Base-by-base conservation (phyloP, 2,329 filamentous ascomycete species). In the Ophiobolus disseminans region DNA sequence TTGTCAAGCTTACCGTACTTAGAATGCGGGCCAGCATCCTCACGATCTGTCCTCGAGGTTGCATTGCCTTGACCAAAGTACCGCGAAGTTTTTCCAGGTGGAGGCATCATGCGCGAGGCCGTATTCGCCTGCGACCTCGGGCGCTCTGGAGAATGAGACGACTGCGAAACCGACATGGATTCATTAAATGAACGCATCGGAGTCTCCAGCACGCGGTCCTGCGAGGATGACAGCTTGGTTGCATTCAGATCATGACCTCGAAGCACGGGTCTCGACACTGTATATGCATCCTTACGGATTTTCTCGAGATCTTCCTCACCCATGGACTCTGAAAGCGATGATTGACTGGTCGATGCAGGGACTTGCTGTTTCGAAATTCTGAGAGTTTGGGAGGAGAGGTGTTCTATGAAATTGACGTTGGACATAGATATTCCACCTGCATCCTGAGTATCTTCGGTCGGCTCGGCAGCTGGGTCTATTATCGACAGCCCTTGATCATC, bases 121-220 rank as follows among this genome's bases (percentile, higher is more conserved):
- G 61, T 70, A 23, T 73, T 72, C 8, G 68, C 69, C 41, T 61
- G 61, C 1, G 68, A 70, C 42, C 38, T 60, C 1, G 65, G 65
- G 28, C 66, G 60, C 26, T 57, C 52, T 5, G 51, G 44, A 1
- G 57, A 60, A 5, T 23, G 16, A 31, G 48, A 48, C 13, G 55
- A 58, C 8, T 37, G 31, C 7, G 36, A 40, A 11, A 44, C 48
- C 7, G 46, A 40, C 13, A 45, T 20, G n/a, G 28, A 37, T 11
- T 36, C 2, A 3, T 26, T 41, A 4, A 36, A 45, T 19, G 37
- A n/a, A 19, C 21, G 21, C 2, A 9, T 8, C 4, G 40, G 31
- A 2, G 20, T 41, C 17, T 20, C 14, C 3, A 22, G 9, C 17
- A 31, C 21, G 16, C 13, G n/a, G 13, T 20, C 23, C 13, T 45